phyloP scores from a whole-genome alignment of 768 basidiomycete species.

The Termitomyces sp. region DNA sequence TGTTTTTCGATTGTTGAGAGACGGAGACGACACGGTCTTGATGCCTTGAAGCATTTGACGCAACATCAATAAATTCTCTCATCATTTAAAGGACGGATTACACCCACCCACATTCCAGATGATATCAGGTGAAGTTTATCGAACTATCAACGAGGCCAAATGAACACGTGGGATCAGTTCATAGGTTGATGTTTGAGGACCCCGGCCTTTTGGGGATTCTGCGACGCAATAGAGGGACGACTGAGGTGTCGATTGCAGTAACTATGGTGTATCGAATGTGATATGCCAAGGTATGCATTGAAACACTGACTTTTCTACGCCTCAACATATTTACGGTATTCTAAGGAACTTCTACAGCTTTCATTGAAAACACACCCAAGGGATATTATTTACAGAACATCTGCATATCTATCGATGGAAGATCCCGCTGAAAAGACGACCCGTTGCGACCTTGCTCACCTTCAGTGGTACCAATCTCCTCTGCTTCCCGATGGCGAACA shows the following conservation, averaged over 20 bases:
- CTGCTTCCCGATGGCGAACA: constrained; percentile 1
- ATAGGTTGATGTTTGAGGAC: not conserved
- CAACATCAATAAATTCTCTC: not conserved
- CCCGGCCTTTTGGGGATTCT: not conserved
- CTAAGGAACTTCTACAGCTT: not conserved
- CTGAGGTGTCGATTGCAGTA: not conserved
- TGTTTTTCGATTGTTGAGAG: not conserved
- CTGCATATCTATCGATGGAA: not conserved
- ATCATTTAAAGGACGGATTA: not conserved
- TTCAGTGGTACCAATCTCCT: constrained; percentile 1
- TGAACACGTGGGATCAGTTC: not conserved
- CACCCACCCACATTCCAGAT: not conserved
- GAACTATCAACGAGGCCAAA: not conserved
- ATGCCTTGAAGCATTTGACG: not conserved
- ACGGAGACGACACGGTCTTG: not conserved
- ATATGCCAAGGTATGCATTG: not conserved
- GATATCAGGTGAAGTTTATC: not conserved
- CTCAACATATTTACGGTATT: not conserved
- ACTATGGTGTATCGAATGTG: not conserved
- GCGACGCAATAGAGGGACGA: not conserved
- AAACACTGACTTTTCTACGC: not conserved
- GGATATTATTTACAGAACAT: not conserved
- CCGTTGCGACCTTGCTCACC: not conserved
- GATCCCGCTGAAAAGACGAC: not conserved
- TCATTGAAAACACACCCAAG: not conserved